Evolutionary conservation across 208 protist species (phyloP).

Genomic region (Crithidia acanthocephali): DNA sequence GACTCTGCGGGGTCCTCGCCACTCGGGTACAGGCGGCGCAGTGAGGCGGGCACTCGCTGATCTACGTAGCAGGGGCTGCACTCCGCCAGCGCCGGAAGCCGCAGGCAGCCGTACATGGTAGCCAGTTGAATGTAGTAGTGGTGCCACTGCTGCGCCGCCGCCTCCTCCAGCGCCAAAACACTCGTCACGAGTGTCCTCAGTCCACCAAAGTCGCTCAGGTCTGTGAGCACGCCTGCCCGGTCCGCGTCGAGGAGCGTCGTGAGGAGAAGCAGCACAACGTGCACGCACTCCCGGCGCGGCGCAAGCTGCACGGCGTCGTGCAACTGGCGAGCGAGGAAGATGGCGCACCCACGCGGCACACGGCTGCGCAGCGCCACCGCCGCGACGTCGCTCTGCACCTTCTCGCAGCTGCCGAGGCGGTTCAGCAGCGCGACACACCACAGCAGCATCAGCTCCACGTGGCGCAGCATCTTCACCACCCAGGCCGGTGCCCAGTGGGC

Average conservation of each 20-base stretch:
- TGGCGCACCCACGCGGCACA: slow-evolving; percentile 23
- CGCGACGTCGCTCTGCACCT: slow-evolving; percentile 14
- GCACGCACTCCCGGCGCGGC: slow-evolving; percentile 40
- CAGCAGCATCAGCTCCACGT: slow-evolving; percentile 46
- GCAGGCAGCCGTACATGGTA: slow-evolving; percentile 57
- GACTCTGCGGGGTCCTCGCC: neutral
- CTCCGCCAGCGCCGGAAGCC: slow-evolving; percentile 36
- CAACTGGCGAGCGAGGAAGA: slow-evolving; percentile 23
- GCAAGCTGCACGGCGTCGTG: slow-evolving; percentile 7
- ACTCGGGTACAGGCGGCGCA: slow-evolving; percentile 1
- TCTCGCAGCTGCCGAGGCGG: slow-evolving; percentile 32
- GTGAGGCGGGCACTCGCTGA: slow-evolving; percentile 28
- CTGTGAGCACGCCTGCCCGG: slow-evolving; percentile 15
- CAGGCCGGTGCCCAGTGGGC: slow-evolving; percentile 28
- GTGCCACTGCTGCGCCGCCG: slow-evolving; percentile 55
- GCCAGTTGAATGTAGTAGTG: slow-evolving; percentile 53
- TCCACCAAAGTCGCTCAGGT: slow-evolving; percentile 43
- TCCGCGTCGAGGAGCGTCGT: slow-evolving; percentile 30
- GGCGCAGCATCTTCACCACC: slow-evolving; percentile 38
- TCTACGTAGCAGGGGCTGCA: slow-evolving; percentile 36
- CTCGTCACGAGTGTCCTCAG: slow-evolving; percentile 47
- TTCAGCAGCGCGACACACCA: slow-evolving; percentile 50
- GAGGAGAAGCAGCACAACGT: slow-evolving; percentile 40
- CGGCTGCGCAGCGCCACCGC: slow-evolving; percentile 32
- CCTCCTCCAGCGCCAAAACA: slow-evolving; percentile 43